A percentile compares a stretch with the other conserved stretches of the same genome.
Conservation (phyloP, 2,329 filamentous ascomycete species). For the Didymella pomorum region DNA sequence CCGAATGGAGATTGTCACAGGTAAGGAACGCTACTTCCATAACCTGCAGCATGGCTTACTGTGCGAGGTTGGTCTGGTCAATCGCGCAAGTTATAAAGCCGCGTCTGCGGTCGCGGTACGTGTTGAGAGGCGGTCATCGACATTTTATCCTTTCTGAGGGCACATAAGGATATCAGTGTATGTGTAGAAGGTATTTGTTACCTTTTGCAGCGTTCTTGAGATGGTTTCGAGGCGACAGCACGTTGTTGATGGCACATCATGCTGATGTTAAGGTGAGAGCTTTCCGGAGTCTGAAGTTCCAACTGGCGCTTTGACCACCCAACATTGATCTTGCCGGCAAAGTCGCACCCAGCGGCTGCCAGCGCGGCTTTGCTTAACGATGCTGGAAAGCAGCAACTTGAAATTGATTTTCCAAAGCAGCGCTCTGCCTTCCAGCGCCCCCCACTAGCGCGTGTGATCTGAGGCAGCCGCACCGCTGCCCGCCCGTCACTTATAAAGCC, state of each 20-base stretch:
- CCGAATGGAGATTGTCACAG: neutral
- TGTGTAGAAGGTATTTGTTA: neutral
- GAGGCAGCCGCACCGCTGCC: conserved; percentile 33
- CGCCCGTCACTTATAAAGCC: conserved; percentile 32
- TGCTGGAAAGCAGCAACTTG: conserved; percentile 3
- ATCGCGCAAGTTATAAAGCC: neutral
- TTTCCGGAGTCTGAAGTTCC: conserved; percentile 1
- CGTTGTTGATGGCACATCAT: neutral
- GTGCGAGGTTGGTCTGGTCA: neutral
- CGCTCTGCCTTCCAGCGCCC: conserved; percentile 1
- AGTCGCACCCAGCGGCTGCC: conserved; percentile 6
- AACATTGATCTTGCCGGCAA: conserved; percentile 7
- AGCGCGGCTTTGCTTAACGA: conserved; percentile 1
- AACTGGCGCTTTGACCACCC: conserved; percentile 10
- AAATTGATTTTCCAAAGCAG: conserved; percentile 3
- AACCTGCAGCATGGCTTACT: neutral
- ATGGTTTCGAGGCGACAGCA: neutral
- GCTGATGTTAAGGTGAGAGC: neutral
- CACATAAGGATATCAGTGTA: neutral
- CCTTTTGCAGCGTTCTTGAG: neutral
- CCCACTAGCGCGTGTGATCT: conserved; percentile 31
- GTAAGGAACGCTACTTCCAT: neutral
- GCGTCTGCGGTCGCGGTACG: neutral
- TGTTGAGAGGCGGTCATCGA: neutral
- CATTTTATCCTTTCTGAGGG: neutral